Percentiles rank a stretch among this genome's conserved stretches.
These are phyloP conservation scores for Fusarium concolor DNA, from an alignment of 2,329 filamentous ascomycete genomes.

Conservation along the genomic window DNA sequence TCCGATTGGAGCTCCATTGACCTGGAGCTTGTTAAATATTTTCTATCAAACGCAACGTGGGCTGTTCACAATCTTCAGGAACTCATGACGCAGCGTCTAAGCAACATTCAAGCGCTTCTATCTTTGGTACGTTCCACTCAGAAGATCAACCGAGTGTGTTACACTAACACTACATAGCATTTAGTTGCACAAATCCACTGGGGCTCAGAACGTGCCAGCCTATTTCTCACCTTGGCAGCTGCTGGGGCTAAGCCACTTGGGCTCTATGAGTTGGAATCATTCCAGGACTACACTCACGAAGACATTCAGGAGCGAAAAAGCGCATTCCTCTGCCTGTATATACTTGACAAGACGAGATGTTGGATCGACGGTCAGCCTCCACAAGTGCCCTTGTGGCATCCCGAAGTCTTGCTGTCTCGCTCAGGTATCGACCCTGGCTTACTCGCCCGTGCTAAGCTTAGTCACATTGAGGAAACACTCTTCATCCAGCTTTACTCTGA, in stretches of 20 bases:
- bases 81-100: neutral
- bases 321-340: neutral
- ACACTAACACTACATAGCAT: neutral
- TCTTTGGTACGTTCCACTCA: neutral
- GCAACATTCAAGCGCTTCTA: neutral
- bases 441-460: neutral
- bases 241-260: neutral
- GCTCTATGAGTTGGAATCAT: neutral
- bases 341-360: neutral
- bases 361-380: neutral
- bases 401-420: neutral
- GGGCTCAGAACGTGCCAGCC: neutral
- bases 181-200: neutral
- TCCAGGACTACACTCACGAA: neutral
- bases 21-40: neutral
- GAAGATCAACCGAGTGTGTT: neutral
- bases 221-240: neutral
- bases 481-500: constrained; percentile 1
- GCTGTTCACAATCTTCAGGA: neutral
- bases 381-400: neutral
- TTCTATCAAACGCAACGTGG: neutral
- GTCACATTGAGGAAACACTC: neutral
- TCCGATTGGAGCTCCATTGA: neutral
- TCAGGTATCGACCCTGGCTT: neutral
- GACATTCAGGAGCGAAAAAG: neutral